A percentile compares a stretch with the other conserved stretches of the same genome.
These are phyloP conservation scores for Pelargonium myrrhifolium DNA, from an alignment of 441 rosid genomes.

Conservation along the genomic window DNA sequence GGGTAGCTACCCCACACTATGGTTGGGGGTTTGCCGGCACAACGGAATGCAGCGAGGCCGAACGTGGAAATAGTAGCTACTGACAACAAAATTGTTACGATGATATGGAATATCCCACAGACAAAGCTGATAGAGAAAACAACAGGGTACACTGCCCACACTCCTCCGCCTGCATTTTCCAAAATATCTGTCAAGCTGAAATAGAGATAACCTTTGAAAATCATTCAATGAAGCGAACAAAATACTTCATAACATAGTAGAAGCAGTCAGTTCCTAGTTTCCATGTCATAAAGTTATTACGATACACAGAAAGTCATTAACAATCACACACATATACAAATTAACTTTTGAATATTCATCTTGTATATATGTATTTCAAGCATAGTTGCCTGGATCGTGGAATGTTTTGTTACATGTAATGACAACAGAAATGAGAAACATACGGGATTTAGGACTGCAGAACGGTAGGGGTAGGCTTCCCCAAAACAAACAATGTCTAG, in stretches of 20 bases:
- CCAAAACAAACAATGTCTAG: neutral
- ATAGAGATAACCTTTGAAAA: conserved; percentile 2
- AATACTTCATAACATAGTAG: too few species aligned
- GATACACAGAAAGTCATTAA: too few species aligned
- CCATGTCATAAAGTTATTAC: too few species aligned
- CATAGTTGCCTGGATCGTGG: too few species aligned
- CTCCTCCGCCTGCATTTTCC: conserved; percentile 68
- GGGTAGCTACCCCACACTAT: conserved; percentile 80
- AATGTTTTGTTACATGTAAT: too few species aligned
- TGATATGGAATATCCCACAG: conserved; percentile 46
- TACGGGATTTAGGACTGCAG: too few species aligned
- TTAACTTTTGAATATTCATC: too few species aligned
- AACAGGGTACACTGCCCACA: conserved; percentile 77
- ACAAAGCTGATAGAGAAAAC: conserved; percentile 59
- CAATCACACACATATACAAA: too few species aligned
- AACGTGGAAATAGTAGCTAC: conserved; percentile 53
- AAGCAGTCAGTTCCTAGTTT: too few species aligned
- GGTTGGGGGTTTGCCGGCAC: conserved; percentile 59
- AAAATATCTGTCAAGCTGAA: conserved; percentile 13
- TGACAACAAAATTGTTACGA: conserved; percentile 36
- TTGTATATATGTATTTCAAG: too few species aligned
- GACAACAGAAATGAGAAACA: too few species aligned
- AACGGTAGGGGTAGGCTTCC: too few species aligned
- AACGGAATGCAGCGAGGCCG: conserved; percentile 55
- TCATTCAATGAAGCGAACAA: neutral